Evolutionary conservation across 495 filamentous ascomycete species (phyloP).

Genomic region (Neurospora sp.): DNA sequence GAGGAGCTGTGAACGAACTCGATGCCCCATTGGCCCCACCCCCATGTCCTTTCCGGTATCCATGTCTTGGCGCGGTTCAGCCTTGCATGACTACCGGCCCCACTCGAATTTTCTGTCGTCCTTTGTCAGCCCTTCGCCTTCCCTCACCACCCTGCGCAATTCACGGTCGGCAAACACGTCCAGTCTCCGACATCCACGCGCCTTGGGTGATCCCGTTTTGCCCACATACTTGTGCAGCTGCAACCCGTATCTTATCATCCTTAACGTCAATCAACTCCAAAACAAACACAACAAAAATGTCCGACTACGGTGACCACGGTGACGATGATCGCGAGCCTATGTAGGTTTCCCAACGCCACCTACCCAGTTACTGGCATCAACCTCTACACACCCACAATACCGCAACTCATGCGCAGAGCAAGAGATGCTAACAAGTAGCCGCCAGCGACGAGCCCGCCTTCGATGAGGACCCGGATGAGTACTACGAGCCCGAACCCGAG

Average conservation of each 20-base stretch:
- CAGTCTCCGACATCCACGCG: background rate
- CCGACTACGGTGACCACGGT: slow-evolving; percentile 71
- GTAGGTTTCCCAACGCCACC: slow-evolving; percentile 20
- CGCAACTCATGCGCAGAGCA: slow-evolving; percentile 6
- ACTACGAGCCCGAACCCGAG: slow-evolving; percentile 54
- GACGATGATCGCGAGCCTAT: slow-evolving; percentile 40
- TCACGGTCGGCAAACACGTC: background rate
- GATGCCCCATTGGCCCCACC: background rate
- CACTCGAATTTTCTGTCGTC: slow-evolving; percentile 22
- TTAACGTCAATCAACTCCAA: background rate
- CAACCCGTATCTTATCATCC: background rate
- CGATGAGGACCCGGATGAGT: slow-evolving; percentile 45
- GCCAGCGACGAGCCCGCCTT: slow-evolving; percentile 44
- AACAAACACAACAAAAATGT: slow-evolving; percentile 46
- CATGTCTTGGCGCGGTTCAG: slow-evolving; percentile 1
- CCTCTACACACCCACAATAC: background rate
- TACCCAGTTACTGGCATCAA: background rate
- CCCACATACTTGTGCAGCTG: background rate
- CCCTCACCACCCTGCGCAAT: slow-evolving; percentile 1
- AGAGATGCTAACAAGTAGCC: background rate
- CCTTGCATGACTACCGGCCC: slow-evolving; percentile 7
- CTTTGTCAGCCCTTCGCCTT: slow-evolving; percentile 9
- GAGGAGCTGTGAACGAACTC: background rate
- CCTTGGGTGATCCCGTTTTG: background rate
- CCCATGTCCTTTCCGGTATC: background rate